Evolutionary conservation across 1,139 yeast species (phyloP).

Genomic region (Kodamaea sp.): DNA sequence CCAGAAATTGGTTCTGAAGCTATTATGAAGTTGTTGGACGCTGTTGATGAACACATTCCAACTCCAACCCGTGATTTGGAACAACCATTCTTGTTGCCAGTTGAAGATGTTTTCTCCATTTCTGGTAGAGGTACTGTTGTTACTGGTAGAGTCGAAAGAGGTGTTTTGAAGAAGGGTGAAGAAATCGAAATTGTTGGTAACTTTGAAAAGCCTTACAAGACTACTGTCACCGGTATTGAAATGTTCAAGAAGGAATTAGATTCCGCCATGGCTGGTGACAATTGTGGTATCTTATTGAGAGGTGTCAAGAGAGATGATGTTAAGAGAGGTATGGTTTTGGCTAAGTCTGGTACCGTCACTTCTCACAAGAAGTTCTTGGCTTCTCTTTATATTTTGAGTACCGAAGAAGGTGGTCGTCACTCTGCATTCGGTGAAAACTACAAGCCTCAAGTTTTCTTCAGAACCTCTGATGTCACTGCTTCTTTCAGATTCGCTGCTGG

Average conservation of each 20-base stretch:
- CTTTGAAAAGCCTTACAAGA: constrained; percentile 82
- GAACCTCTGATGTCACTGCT: constrained; percentile 95
- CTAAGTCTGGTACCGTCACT: constrained; percentile 88
- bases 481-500: constrained; percentile 89
- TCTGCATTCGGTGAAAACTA: constrained; percentile 95
- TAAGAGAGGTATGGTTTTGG: constrained; percentile 95
- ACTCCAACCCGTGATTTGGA: constrained; percentile 95
- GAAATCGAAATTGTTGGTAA: constrained; percentile 95
- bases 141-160: constrained; percentile 99
- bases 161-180: constrained; percentile 94
- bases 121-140: constrained; percentile 99
- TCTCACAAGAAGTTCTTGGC: constrained; percentile 94
- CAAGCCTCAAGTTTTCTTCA: constrained; percentile 96
- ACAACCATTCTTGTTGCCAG: constrained; percentile 94
- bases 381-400: constrained; percentile 84
- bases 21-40: constrained; percentile 77
- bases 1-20: constrained; percentile 93
- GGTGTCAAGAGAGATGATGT: constrained; percentile 98
- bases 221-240: constrained; percentile 96
- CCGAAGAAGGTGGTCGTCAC: constrained; percentile 99
- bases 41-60: constrained; percentile 93
- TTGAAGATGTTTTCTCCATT: constrained; percentile 95
- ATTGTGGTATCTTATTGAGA: constrained; percentile 95
- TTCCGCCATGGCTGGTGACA: constrained; percentile 98
- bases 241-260: constrained; percentile 99